phyloP scores from a whole-genome alignment of 2,329 filamentous ascomycete genomes.

The Penicillium expansum region DNA sequence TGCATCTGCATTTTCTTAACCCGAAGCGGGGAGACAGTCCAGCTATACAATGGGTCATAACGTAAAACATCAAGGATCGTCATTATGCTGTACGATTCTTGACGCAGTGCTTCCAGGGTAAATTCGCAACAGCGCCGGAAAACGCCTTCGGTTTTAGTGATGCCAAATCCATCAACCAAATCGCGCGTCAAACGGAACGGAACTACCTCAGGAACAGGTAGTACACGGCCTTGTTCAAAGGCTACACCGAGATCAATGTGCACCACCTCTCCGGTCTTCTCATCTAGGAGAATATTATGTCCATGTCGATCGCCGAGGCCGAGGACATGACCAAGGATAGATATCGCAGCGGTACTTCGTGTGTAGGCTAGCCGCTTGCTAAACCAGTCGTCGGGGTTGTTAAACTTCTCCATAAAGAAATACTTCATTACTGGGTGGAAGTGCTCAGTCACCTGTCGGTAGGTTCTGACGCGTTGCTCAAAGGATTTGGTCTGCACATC shows the following conservation, averaged over 20 bases:
- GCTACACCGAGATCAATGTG: constrained; percentile 97
- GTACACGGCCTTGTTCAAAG: constrained; percentile 92
- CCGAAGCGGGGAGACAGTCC: constrained; percentile 76
- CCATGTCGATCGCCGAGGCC: constrained; percentile 92
- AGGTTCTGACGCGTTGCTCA: constrained; percentile 70
- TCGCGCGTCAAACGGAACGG: constrained; percentile 93
- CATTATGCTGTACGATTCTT: constrained; percentile 97
- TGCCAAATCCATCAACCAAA: constrained; percentile 94
- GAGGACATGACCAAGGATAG: constrained; percentile 88
- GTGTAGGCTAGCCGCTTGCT: constrained; percentile 84
- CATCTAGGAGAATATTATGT: constrained; percentile 93
- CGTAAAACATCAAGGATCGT: constrained; percentile 94
- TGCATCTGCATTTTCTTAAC: constrained; percentile 70
- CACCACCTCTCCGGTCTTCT: constrained; percentile 85
- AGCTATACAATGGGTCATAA: constrained; percentile 96
- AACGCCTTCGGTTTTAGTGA: constrained; percentile 90
- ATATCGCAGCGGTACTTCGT: constrained; percentile 88
- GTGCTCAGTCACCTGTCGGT: constrained; percentile 71
- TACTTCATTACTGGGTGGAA: constrained; percentile 94
- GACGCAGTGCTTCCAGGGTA: constrained; percentile 88
- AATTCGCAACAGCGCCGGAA: constrained; percentile 99
- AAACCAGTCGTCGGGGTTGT: constrained; percentile 96
- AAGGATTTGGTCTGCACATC: constrained; percentile 67
- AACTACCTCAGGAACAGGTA: constrained; percentile 92
- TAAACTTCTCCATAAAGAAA: constrained; percentile 95